Evolutionary conservation across 495 filamentous ascomycete genomes (phyloP).

Genomic region (Hypoxylon fragiforme): DNA sequence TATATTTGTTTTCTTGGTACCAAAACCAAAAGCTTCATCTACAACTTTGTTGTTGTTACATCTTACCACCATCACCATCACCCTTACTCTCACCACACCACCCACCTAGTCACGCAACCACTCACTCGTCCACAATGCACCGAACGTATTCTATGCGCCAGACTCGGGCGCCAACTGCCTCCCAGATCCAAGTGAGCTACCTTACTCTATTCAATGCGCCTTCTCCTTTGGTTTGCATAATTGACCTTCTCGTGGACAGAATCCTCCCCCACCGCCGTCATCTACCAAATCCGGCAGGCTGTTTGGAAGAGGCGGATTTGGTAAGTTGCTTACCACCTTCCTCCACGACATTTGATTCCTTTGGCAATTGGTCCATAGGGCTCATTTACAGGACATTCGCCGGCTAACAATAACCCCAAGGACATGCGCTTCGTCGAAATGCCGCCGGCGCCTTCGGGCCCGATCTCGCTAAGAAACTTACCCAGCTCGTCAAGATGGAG

Average conservation of each 20-base stretch:
- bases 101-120: neutral
- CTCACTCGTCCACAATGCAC: conserved; percentile 67
- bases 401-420: conserved; percentile 50
- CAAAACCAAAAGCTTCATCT: too few relatives aligned
- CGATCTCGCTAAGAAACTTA: conserved; percentile 94
- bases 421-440: conserved; percentile 90
- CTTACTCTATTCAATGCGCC: conserved; percentile 6
- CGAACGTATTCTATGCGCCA: conserved; percentile 99
- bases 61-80: too few relatives aligned
- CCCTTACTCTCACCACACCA: neutral
- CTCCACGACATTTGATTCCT: neutral
- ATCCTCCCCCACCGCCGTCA: conserved; percentile 88
- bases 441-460: conserved; percentile 93
- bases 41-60: too few relatives aligned
- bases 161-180: conserved; percentile 82
- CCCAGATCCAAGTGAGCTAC: conserved; percentile 51
- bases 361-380: neutral
- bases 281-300: conserved; percentile 86
- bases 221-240: neutral
- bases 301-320: conserved; percentile 82
- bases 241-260: conserved; percentile 57
- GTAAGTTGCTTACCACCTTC: conserved; percentile 53
- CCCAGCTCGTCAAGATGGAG: conserved; percentile 99
- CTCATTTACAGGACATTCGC: neutral
- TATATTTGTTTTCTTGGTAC: too few relatives aligned